Evolutionary conservation across 2,329 filamentous ascomycete genomes (phyloP).

Genomic region (Penicillium occitanis): DNA sequence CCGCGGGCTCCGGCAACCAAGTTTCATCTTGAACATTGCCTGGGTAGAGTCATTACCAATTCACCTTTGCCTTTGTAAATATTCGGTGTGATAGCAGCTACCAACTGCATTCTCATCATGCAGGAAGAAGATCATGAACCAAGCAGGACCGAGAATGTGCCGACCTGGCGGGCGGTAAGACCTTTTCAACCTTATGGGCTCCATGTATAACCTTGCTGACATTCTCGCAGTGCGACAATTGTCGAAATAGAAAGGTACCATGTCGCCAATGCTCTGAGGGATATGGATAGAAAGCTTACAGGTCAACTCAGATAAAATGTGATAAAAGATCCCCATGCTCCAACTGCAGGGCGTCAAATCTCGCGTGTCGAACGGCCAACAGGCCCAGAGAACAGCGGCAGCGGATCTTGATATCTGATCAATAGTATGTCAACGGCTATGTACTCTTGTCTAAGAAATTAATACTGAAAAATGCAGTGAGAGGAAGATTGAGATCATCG

Average conservation of each 20-base stretch:
- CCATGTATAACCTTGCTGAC: not conserved
- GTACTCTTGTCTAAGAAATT: not conserved
- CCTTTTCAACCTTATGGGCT: not conserved
- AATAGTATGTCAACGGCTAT: constrained; percentile 37
- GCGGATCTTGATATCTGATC: constrained; percentile 43
- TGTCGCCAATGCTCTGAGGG: no score
- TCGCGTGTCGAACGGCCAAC: constrained; percentile 41
- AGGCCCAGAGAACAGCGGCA: constrained; percentile 39
- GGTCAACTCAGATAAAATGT: constrained; percentile 38
- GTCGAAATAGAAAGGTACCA: constrained; percentile 23
- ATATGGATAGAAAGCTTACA: not conserved
- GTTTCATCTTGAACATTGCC: not conserved
- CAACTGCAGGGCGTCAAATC: constrained; percentile 40
- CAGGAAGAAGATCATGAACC: constrained; percentile 10
- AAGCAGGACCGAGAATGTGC: constrained; percentile 14
- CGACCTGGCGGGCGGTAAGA: constrained; percentile 22
- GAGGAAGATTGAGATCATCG: constrained; percentile 55
- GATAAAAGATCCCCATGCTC: constrained; percentile 45
- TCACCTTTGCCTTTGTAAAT: not conserved
- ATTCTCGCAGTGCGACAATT: constrained; percentile 23
- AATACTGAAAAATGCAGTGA: constrained; percentile 39
- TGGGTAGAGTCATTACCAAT: not conserved
- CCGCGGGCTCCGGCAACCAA: constrained; percentile 17
- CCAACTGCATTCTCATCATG: not conserved
- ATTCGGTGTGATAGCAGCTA: not conserved